Conservation (phyloP, 1,139 yeast genomes). For the Hansenula lynferdii region DNA sequence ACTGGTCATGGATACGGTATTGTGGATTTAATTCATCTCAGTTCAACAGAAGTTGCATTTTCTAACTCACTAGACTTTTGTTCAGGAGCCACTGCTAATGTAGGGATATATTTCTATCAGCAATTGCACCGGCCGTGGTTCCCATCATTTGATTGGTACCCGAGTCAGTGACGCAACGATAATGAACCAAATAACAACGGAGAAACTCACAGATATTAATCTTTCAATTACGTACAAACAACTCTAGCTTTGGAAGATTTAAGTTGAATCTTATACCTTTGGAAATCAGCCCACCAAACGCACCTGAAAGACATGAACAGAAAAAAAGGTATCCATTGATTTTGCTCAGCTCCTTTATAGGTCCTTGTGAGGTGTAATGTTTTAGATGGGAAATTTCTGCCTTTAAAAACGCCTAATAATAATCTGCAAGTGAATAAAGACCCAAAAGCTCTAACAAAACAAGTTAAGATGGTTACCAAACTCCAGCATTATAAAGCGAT, state of each 20-base stretch:
- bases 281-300: slow-evolving; percentile 37
- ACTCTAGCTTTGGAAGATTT: slow-evolving; percentile 31
- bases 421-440: slow-evolving; percentile 31
- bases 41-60: too few species aligned
- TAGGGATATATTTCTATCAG: too few species aligned
- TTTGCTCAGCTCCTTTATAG: slow-evolving; percentile 31
- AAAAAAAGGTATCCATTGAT: slow-evolving; percentile 30
- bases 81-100: too few species aligned
- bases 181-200: slow-evolving; percentile 29
- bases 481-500: slow-evolving; percentile 39
- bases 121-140: slow-evolving; percentile 37
- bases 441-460: slow-evolving; percentile 31
- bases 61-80: too few species aligned
- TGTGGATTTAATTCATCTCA: too few species aligned
- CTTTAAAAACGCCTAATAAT: slow-evolving; percentile 45
- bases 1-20: too few species aligned
- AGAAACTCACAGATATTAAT: slow-evolving; percentile 26
- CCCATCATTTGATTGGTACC: slow-evolving; percentile 39
- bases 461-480: slow-evolving; percentile 35
- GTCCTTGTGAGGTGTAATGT: slow-evolving; percentile 28
- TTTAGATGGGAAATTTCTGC: slow-evolving; percentile 34
- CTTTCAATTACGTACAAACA: slow-evolving; percentile 38
- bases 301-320: slow-evolving; percentile 28
- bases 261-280: slow-evolving; percentile 32
- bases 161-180: slow-evolving; percentile 35